Conservation (phyloP, 495 filamentous ascomycete species). For the Astrocystis sublimbata region DNA sequence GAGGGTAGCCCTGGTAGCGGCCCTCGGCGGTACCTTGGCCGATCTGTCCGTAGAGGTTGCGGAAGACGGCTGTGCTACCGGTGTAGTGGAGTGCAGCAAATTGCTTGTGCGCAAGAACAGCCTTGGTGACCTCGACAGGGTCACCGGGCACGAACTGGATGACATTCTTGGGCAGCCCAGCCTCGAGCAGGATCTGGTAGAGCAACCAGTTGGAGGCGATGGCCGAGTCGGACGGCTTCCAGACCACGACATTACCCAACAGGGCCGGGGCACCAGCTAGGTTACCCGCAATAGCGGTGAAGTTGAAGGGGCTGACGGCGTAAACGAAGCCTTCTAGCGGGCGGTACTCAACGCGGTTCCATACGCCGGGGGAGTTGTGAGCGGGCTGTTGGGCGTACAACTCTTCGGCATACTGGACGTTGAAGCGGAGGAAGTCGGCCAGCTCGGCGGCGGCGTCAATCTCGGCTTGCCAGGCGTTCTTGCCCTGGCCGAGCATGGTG, state of each 20-base stretch:
- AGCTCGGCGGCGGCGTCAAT: constrained; percentile 93
- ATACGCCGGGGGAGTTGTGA: constrained; percentile 74
- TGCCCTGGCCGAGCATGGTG: constrained; percentile 92
- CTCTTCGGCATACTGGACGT: constrained; percentile 85
- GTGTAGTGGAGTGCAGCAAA: constrained; percentile 81
- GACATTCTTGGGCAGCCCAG: constrained; percentile 75
- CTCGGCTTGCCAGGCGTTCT: constrained; percentile 96
- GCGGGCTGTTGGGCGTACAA: constrained; percentile 80
- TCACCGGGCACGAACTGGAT: constrained; percentile 83
- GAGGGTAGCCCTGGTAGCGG: constrained; percentile 71
- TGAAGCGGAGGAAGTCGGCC: constrained; percentile 88
- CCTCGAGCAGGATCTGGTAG: constrained; percentile 84
- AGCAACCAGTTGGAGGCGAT: constrained; percentile 73
- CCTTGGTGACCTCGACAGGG: constrained; percentile 69
- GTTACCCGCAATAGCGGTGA: constrained; percentile 83
- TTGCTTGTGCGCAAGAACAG: constrained; percentile 65
- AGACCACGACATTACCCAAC: constrained; percentile 84
- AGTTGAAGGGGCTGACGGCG: constrained; percentile 85
- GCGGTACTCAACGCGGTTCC: constrained; percentile 82
- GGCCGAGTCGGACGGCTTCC: constrained; percentile 82
- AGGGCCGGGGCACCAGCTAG: constrained; percentile 71
- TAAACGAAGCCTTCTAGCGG: constrained; percentile 88
- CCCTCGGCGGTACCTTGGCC: constrained; percentile 67
- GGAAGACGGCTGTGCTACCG: constrained; percentile 80
- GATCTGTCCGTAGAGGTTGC: constrained; percentile 70